Evolutionary conservation across 371 early-diverging fungal genomes (phyloP).

Genomic region (Rhizopus delemar): DNA sequence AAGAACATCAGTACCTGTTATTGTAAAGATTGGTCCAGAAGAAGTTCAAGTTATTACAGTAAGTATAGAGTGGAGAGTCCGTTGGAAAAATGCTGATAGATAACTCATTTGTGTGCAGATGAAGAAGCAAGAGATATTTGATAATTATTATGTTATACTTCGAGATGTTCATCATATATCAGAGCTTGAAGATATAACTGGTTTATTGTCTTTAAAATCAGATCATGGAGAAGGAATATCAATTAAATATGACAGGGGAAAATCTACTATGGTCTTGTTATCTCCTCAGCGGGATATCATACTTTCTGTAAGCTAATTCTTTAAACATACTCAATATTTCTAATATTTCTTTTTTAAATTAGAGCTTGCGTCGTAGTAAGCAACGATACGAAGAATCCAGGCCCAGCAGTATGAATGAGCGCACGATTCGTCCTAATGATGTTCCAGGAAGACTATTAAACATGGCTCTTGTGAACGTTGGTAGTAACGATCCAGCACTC

Average conservation of each 20-base stretch:
- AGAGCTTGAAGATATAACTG: constrained; percentile 74
- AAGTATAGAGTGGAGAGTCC: constrained; percentile 12
- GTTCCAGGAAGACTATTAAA: constrained; percentile 91
- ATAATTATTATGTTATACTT: constrained; percentile 68
- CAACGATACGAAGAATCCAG: constrained; percentile 69
- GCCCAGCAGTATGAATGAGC: constrained; percentile 62
- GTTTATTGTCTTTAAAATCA: constrained; percentile 48
- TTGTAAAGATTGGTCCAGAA: constrained; percentile 78
- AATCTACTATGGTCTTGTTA: constrained; percentile 67
- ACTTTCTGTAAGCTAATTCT: constrained; percentile 42
- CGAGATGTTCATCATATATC: constrained; percentile 88
- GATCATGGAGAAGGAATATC: constrained; percentile 73
- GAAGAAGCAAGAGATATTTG: constrained; percentile 66
- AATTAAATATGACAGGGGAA: constrained; percentile 74
- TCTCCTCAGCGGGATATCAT: constrained; percentile 77
- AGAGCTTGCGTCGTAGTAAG: constrained; percentile 70
- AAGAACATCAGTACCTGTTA: constrained; percentile 70
- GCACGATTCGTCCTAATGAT: constrained; percentile 84
- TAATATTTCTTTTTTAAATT: constrained; percentile 24
- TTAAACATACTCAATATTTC: background rate
- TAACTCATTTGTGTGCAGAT: constrained; percentile 10
- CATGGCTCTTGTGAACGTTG: constrained; percentile 86
- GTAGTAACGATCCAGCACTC: constrained; percentile 75
- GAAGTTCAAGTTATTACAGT: constrained; percentile 80
- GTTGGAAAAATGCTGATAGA: too few species aligned